Base-by-base conservation (phyloP, 23 red algal species). In the Gracilaria vermiculophylla region DNA sequence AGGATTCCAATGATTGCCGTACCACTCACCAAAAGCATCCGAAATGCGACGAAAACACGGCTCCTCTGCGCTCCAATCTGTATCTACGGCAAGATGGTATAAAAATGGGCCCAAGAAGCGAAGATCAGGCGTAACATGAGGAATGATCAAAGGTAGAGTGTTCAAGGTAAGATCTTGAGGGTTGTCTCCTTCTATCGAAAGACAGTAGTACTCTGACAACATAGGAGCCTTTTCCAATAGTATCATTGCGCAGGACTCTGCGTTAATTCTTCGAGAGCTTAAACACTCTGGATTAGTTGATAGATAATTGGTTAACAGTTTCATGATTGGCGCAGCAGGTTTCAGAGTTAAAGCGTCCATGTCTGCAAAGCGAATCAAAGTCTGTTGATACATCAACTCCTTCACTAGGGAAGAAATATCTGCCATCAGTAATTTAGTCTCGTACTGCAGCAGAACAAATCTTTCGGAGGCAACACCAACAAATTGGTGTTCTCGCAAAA, bases 401-500 rank as follows among this genome's bases (percentile, higher is more conserved):
- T 43, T 64, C 29, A 93, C 15, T 3, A 93, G 51, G 15, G 80
- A 24, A 8, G 27, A 37, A 13, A 78, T 67, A 39, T 93, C 90
- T 29, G 74, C 90, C 17, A 90, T 70, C 34, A 99, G 36, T 23
- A 99, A 76, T 83, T 65, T 85, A 19, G 92, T 91, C 35, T 76
- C 45, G 50, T 95, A 76, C 60, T 99, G 97, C 6, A 99, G 0
- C 19, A 99, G 50, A 21, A 35, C 67, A 31, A 85, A 87, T 19
- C 72, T 53, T 3, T 54, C 34, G 4, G 80, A 88, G 17, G 80
- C 75, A 4, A 89, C 81, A 45, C 97, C 97, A 11, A 99, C 89
- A 86, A 99, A 95, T 13, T 69, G 62, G 52, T 94, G 91, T 50
- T 95, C 87, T 0, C 81, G 81, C 5, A 99, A 79, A 42, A 94